Evolutionary conservation across 148 eudicot genomes (phyloP).

Genomic region (Cornus kousa): DNA sequence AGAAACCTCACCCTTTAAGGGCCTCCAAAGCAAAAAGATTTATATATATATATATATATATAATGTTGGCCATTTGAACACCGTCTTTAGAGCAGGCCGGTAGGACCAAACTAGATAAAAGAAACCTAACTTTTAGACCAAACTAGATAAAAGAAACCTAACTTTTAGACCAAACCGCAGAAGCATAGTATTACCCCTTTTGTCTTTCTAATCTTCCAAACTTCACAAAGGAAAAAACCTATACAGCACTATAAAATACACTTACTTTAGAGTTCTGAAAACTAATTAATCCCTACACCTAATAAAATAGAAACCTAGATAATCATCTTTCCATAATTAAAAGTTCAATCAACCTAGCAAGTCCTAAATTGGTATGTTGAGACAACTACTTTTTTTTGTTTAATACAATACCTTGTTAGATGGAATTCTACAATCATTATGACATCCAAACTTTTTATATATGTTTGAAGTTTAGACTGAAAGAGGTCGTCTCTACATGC

Average conservation of each 20-base stretch:
- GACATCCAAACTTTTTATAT: background rate
- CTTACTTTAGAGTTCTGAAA: background rate
- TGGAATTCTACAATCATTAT: slow-evolving; percentile 1
- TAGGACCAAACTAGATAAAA: no score
- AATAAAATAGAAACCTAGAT: background rate
- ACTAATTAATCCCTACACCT: background rate
- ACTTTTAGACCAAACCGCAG: background rate
- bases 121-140: background rate
- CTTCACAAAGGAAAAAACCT: background rate
- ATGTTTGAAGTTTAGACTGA: background rate
- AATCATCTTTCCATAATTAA: background rate
- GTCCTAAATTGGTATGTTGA: background rate
- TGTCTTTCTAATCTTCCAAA: background rate
- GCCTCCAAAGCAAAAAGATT: background rate
- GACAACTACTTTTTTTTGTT: background rate
- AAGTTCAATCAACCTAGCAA: background rate
- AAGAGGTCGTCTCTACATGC: background rate
- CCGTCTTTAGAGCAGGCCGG: background rate
- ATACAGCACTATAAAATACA: background rate
- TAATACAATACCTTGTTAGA: background rate
- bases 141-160: slow-evolving; percentile 1
- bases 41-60: no score
- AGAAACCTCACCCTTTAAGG: background rate
- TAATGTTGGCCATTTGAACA: background rate
- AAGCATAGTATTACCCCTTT: no score